Evolutionary conservation across 2,329 filamentous ascomycete genomes (phyloP).

Genomic region (Camillea tinctor): DNA sequence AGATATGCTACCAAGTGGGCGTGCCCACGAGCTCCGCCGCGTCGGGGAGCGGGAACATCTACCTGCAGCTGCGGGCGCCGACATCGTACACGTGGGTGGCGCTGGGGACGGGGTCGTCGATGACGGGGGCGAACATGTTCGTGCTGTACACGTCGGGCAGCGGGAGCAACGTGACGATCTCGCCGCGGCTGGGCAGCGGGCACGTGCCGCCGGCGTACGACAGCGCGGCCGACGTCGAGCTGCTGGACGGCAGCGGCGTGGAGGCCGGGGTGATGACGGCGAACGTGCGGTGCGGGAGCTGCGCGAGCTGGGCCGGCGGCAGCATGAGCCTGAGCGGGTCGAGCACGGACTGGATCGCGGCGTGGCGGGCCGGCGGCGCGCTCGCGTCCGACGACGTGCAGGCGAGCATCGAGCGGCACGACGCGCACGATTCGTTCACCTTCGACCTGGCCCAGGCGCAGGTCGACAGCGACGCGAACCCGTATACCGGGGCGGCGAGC

Average conservation of each 20-base stretch:
- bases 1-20: slow-evolving; percentile 56
- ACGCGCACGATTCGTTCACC: slow-evolving; percentile 41
- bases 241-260: slow-evolving; percentile 61
- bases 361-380: slow-evolving; percentile 49
- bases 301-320: slow-evolving; percentile 45
- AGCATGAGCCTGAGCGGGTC: slow-evolving; percentile 41
- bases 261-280: slow-evolving; percentile 53
- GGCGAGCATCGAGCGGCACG: slow-evolving; percentile 46
- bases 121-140: slow-evolving; percentile 61
- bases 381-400: slow-evolving; percentile 42
- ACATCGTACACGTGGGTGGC: slow-evolving; percentile 55
- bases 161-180: slow-evolving; percentile 59
- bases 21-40: slow-evolving; percentile 50
- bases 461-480: slow-evolving; percentile 49
- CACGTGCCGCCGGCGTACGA: slow-evolving; percentile 49
- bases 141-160: slow-evolving; percentile 61
- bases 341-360: slow-evolving; percentile 50
- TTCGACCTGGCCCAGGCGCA: slow-evolving; percentile 50
- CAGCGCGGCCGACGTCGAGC: slow-evolving; percentile 43
- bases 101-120: slow-evolving; percentile 54
- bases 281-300: slow-evolving; percentile 57
- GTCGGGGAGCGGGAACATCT: slow-evolving; percentile 54
- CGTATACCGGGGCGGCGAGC: slow-evolving; percentile 39
- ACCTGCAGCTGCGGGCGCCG: slow-evolving; percentile 59
- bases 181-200: slow-evolving; percentile 49